Base-by-base conservation (phyloP, 805 yeast genomes). In the Lipomyces starkeyi region DNA sequence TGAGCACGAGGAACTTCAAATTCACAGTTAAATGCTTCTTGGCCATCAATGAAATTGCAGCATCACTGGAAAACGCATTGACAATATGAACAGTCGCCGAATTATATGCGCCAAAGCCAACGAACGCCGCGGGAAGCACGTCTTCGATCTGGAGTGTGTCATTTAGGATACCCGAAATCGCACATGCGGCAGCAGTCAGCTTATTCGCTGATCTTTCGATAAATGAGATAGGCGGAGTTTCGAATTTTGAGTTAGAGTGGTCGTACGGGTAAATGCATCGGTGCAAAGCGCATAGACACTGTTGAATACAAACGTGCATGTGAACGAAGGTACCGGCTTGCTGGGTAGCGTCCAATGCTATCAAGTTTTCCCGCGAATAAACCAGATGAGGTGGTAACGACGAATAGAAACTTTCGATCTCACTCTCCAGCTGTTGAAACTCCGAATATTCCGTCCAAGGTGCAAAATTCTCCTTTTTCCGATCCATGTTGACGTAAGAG, bases 21-120 rank as follows among this genome's bases (percentile, higher is more conserved):
- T 78, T 78, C 34, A 71, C 73, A 6, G 80, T 77, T 22, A 78
- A 70, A 61, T 76, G 74, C 66, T 75, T 76, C 64, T 77, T 77
- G 2, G 80, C 80, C 57, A 67, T 63, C 17, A 70, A 72, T 2
- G 78, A 67, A 2, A 76, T 71, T 11, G 71, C 73, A 6, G 75
- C 59, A 58, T 77, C 78, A 8, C 68, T 47, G 17, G 78, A 75
- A 60, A 78, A 76, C 6, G 79, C 75, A 63, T 77, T 74, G 61
- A 76, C 78, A 27, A 78, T 75, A 57, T 78, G 79, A 7, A 76
- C 77, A 2, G 78, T 74, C 2, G 80, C 77, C 9, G 79, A 74
- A 27, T 77, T 70, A 64, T 75, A 78, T 2, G 78, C 77, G 61
- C 78, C 77, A 64, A 75, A 78, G 27, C 78, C 78, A 29, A 78